Percentiles rank a stretch among this genome's conserved stretches.
These are phyloP conservation scores for Phytopythium chamaehyphon DNA, from an alignment of 352 stramenopile genomes.

Conservation along the genomic window DNA sequence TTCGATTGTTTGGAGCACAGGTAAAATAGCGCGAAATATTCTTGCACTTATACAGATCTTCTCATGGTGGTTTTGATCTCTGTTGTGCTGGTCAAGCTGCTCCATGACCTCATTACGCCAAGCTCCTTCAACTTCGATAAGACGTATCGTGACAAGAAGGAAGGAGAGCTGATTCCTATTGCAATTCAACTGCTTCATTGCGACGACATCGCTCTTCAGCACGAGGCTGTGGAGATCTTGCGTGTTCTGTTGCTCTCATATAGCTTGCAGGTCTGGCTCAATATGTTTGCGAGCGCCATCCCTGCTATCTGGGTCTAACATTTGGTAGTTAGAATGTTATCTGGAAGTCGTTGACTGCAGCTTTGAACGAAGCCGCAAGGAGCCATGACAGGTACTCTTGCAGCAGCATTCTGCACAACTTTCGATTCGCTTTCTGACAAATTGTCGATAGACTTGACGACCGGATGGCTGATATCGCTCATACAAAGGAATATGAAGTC, in stretches of 20 bases:
- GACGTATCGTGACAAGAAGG: conserved; percentile 27
- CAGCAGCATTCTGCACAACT: background rate
- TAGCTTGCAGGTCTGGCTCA: conserved; percentile 28
- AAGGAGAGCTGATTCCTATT: conserved; percentile 31
- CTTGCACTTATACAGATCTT: no score
- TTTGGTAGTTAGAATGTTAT: conserved; percentile 11
- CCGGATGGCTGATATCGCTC: conserved; percentile 23
- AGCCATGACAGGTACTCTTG: conserved; percentile 28
- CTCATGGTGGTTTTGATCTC: background rate
- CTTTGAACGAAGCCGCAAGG: conserved; percentile 36
- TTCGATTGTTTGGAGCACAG: conserved; percentile 56
- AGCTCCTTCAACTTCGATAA: conserved; percentile 50
- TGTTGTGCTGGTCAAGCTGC: conserved; percentile 22
- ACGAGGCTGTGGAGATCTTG: conserved; percentile 58
- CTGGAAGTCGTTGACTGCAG: conserved; percentile 28
- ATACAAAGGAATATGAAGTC: conserved; percentile 50
- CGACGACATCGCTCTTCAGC: conserved; percentile 35
- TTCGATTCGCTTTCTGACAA: background rate
- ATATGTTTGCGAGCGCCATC: background rate
- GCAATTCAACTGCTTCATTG: conserved; percentile 31
- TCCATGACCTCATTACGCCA: conserved; percentile 46
- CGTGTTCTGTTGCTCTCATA: conserved; percentile 36
- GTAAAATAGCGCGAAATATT: conserved; percentile 4
- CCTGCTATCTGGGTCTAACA: no score
- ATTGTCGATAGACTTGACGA: conserved; percentile 23